Base-by-base conservation (phyloP, 768 basidiomycete species). In the Austroboletus festivus region DNA sequence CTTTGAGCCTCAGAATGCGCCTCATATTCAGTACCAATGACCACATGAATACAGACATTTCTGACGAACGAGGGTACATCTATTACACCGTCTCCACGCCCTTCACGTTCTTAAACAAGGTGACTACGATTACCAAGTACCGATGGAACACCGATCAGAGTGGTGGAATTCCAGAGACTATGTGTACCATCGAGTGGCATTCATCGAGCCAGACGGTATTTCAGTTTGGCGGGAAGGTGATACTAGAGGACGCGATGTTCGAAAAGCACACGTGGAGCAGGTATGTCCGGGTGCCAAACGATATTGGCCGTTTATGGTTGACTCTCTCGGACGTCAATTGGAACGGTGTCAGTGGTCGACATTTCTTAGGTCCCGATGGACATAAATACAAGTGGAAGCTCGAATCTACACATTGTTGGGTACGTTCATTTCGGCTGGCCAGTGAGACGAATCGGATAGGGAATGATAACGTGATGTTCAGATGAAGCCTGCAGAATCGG, bases 371-470 rank as follows among this genome's bases (percentile, higher is more conserved):
- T 13, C 65, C 59, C 0, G 62, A 71, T 45, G 56, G 52, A 1
- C 54, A 45, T 9, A 50, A 52, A 21, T 72, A 69, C 55, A 64
- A 65, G 19, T 72, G 70, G 71, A 58, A 57, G 20, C 21, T 67
- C 11, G 58, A 56, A 8, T 46, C 49, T 18, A 52, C 52, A 6
- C 58, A 62, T 10, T 63, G 62, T 12, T 55, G 58, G 60, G 68
- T 65, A 42, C 18, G 62, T 53, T 4, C 13, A 7, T n/a, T 16
- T 34, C 12, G 5, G 9, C 33, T 34, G 5, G 16, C 16, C 16
- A 5, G 10, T 5, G 26, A 11, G 26, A 28, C 26, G 26, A 28
- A 34, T 34, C n/a, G n/a, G n/a, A n/a, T n/a, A n/a, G 10, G 33
- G 10, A 5, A 22, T 19, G 6, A 22, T 38, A 2, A 5, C 9